Evolutionary conservation across 2,329 filamentous ascomycete genomes (phyloP), one percentile per base, ranked within the genome.

Genomic region (Thermothelomyces thermophilus): DNA sequence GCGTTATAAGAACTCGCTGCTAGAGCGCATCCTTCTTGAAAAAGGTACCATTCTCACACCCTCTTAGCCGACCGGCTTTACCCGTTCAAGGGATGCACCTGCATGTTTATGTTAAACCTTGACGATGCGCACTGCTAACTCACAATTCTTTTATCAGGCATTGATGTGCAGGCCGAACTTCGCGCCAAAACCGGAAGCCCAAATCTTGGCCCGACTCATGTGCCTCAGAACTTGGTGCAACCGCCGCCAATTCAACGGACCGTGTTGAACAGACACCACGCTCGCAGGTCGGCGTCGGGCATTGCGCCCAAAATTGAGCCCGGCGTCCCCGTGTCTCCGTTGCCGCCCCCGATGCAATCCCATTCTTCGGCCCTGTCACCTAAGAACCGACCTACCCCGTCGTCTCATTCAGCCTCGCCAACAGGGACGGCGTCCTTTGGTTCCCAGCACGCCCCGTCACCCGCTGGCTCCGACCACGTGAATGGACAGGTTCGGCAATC

Each of bases 81-180:
- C n/a, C 24, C 30, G 3, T 20, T 11, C 16, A 34, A 48, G 28
- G 24, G 34, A 33, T 17, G 14, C 26, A 10, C 14, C 16, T 26
- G 22, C 13, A 14, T 14, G 11, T 9, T 16, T n/a, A 10, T 14
- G 9, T 13, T 19, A 14, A n/a, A 34, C 20, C 3, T n/a, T 35
- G 30, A 16, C 13, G 6, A 46, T 11, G 39, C 26, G 9, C 16
- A 26, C 44, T 24, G 46, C 51, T 58, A 41, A 56, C 47, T n/a
- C 3, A 11, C 10, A 9, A 26, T 14, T 24, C 13, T 10, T 16
- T 20, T 46, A 6, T 40, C 26, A 94, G 90, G 90, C 61, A 95
- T 97, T 69, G 91, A 98, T 75, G 93, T 98, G 42, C 90, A 97
- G 72, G 87, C 90, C 56, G 93, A 97, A 71, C 79, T 98, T 61